Evolutionary conservation across 1,284 basidiomycete species (phyloP).

Genomic region (Trametes pubescens): DNA sequence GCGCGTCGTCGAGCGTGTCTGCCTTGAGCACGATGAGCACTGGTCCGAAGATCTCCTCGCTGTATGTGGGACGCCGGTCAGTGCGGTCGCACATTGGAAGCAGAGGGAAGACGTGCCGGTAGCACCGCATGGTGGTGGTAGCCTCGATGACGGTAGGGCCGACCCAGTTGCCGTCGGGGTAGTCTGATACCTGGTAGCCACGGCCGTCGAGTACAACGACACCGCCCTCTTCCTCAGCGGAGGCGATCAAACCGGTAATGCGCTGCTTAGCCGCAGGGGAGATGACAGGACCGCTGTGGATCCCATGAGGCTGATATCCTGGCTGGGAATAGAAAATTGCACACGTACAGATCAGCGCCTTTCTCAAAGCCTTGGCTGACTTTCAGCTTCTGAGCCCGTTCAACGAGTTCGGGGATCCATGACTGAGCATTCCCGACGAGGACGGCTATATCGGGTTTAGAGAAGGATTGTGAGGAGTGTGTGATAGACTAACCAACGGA

Average conservation of each 20-base stretch:
- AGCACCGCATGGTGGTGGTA: conserved; percentile 85
- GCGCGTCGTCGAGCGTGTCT: conserved; percentile 90
- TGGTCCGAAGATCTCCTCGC: conserved; percentile 96
- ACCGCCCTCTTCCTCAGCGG: conserved; percentile 88
- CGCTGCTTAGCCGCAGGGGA: conserved; percentile 87
- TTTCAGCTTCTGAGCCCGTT: conserved; percentile 84
- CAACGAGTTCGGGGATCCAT: conserved; percentile 90
- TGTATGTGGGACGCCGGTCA: conserved; percentile 41
- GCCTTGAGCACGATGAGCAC: conserved; percentile 85
- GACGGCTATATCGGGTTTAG: conserved; percentile 55
- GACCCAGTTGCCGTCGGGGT: conserved; percentile 94
- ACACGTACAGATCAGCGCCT: conserved; percentile 86
- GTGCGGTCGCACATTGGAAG: conserved; percentile 16
- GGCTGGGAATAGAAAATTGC: no score
- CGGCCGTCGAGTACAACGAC: conserved; percentile 91
- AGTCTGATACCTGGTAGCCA: conserved; percentile 71
- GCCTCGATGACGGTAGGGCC: conserved; percentile 93
- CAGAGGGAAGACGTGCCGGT: conserved; percentile 63
- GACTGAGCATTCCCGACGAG: conserved; percentile 85
- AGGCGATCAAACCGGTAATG: conserved; percentile 81
- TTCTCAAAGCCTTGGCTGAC: conserved; percentile 93
- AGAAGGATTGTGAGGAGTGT: background rate
- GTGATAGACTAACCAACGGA: conserved; percentile 73
- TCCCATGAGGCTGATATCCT: background rate
- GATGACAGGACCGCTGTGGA: conserved; percentile 88